Evolutionary conservation across 1,284 basidiomycete species (phyloP).

Genomic region (Blastosporella zonata): DNA sequence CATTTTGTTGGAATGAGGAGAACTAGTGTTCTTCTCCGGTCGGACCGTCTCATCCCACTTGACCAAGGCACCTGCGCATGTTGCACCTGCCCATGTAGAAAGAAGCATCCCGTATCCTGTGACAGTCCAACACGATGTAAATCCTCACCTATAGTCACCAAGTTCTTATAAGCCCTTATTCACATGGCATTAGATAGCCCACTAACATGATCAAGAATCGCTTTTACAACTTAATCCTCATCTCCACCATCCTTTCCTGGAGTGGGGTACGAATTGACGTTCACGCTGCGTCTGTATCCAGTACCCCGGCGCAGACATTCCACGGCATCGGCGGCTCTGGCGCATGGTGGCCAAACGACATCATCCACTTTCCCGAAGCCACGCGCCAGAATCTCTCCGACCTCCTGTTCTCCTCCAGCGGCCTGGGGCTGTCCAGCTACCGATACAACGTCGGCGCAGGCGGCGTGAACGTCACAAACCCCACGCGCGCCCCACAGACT

Average conservation of each 20-base stretch:
- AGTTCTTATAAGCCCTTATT: constrained; percentile 1
- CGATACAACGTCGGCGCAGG: constrained; percentile 43
- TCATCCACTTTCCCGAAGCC: constrained; percentile 38
- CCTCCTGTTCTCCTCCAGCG: constrained; percentile 37
- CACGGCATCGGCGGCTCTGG: constrained; percentile 37
- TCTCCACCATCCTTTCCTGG: background rate
- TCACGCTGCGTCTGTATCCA: constrained; percentile 22
- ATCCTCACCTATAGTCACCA: background rate
- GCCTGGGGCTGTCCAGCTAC: constrained; percentile 42
- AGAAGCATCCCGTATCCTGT: background rate
- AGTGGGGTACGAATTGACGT: constrained; percentile 4
- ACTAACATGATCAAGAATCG: constrained; percentile 4
- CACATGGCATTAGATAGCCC: background rate
- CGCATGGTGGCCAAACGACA: constrained; percentile 45
- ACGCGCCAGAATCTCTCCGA: constrained; percentile 37
- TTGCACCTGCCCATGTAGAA: background rate
- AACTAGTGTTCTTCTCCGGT: background rate
- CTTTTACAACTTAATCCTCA: background rate
- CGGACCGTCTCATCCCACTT: constrained; percentile 16
- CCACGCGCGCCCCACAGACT: constrained; percentile 39
- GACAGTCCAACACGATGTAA: background rate
- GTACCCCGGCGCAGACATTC: constrained; percentile 29
- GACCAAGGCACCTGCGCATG: constrained; percentile 12
- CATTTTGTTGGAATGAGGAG: background rate
- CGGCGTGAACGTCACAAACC: constrained; percentile 39